These are phyloP conservation scores for Gastroboletus turbinatus DNA, from an alignment of 1,284 basidiomycete species.

Conservation along the genomic window DNA sequence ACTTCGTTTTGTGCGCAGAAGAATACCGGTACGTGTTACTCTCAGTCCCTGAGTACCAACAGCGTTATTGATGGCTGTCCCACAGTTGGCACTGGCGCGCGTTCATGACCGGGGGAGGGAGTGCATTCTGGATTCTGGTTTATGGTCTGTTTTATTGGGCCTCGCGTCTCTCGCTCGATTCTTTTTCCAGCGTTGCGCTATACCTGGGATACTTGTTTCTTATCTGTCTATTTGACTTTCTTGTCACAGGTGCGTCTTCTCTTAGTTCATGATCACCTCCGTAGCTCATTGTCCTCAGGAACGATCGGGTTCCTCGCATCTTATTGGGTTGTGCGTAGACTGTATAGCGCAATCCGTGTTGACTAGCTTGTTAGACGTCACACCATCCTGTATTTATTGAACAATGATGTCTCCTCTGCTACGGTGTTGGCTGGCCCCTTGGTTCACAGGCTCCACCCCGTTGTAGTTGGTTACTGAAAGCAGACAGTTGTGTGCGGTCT, in stretches of 20 bases:
- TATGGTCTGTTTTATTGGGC: slow-evolving; percentile 76
- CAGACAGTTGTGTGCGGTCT: no score
- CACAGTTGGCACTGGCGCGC: slow-evolving; percentile 94
- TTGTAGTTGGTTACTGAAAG: no score
- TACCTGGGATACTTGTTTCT: slow-evolving; percentile 93
- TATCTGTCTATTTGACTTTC: slow-evolving; percentile 82
- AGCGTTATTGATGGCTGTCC: slow-evolving; percentile 3
- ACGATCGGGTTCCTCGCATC: slow-evolving; percentile 87
- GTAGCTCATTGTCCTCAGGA: slow-evolving; percentile 41
- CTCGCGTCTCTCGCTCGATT: slow-evolving; percentile 81
- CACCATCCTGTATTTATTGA: slow-evolving; percentile 17
- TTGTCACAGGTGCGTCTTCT: slow-evolving; percentile 71
- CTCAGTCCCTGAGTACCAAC: neutral
- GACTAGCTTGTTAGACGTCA: slow-evolving; percentile 45
- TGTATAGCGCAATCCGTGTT: slow-evolving; percentile 80
- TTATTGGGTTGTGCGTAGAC: slow-evolving; percentile 80
- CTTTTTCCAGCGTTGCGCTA: slow-evolving; percentile 80
- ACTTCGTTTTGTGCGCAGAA: slow-evolving; percentile 93
- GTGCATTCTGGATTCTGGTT: slow-evolving; percentile 87
- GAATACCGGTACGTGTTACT: slow-evolving; percentile 73
- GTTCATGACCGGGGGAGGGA: slow-evolving; percentile 93
- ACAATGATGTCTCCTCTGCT: slow-evolving; percentile 1
- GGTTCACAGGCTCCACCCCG: no score
- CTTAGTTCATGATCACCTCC: neutral
- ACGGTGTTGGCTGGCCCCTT: neutral